phyloP scores from a whole-genome alignment of 257 asterid species.

The Striga asiatica region DNA sequence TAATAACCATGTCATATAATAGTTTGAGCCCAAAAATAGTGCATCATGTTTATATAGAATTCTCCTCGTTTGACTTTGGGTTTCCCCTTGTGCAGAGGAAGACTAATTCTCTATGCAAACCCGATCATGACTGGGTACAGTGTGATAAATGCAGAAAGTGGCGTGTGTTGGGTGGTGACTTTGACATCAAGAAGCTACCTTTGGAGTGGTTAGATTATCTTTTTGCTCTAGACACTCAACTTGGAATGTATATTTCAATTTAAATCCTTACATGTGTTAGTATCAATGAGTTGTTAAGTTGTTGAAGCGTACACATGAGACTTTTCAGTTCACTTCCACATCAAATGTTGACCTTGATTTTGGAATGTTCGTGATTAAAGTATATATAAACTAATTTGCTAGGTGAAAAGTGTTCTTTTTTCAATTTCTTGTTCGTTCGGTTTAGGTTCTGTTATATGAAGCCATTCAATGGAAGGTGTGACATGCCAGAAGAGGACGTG shows the following conservation, averaged over 20 bases:
- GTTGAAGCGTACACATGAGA: neutral
- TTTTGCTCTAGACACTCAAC: neutral
- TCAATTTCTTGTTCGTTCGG: neutral
- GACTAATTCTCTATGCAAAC: slow-evolving; percentile 33
- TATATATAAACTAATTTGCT: neutral
- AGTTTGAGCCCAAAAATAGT: neutral
- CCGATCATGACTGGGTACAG: slow-evolving; percentile 81
- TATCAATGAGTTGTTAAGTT: neutral
- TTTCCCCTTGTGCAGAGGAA: slow-evolving; percentile 32
- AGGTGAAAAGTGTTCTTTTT: neutral
- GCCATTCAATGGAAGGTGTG: slow-evolving; percentile 53
- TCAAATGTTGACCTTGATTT: neutral
- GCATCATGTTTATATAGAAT: neutral
- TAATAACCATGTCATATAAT: neutral
- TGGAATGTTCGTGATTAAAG: neutral
- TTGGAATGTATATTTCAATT: neutral
- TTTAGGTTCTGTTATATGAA: slow-evolving; percentile 71
- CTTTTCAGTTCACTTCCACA: neutral
- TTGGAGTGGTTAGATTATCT: slow-evolving; percentile 40
- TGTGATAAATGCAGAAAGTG: slow-evolving; percentile 85
- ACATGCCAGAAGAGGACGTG: slow-evolving; percentile 45
- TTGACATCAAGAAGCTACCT: slow-evolving; percentile 46
- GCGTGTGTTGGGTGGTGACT: slow-evolving; percentile 48
- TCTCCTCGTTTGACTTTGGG: slow-evolving; percentile 3
- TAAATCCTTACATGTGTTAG: neutral